Evolutionary conservation across 2,329 filamentous ascomycete species (phyloP).

Genomic region (Penicillium occitanis): DNA sequence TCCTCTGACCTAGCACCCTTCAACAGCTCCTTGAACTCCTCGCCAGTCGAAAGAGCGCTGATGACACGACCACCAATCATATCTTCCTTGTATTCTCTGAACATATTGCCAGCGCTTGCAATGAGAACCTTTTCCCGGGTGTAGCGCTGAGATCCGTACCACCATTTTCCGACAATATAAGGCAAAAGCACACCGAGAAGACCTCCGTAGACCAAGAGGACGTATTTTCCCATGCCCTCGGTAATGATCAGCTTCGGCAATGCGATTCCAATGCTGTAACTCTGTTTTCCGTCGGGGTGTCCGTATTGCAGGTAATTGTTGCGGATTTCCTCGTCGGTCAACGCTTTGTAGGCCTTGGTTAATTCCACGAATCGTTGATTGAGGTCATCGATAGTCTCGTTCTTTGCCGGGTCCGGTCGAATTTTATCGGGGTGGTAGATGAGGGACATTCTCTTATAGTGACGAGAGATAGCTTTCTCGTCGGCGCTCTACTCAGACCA

Average conservation of each 20-base stretch:
- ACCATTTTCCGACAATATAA: constrained; percentile 94
- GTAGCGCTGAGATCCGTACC: constrained; percentile 92
- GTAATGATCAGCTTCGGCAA: constrained; percentile 89
- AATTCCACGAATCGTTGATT: constrained; percentile 91
- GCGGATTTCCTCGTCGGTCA: constrained; percentile 94
- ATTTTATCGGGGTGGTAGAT: constrained; percentile 93
- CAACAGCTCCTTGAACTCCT: constrained; percentile 77
- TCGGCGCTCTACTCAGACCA: constrained; percentile 64
- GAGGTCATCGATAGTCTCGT: constrained; percentile 80
- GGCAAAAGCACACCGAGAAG: constrained; percentile 87
- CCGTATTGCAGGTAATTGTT: constrained; percentile 97
- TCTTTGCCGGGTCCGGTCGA: constrained; percentile 77
- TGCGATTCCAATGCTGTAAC: constrained; percentile 95
- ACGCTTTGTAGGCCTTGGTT: constrained; percentile 95
- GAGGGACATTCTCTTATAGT: constrained; percentile 82
- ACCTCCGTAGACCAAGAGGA: constrained; percentile 82
- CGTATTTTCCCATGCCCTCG: constrained; percentile 93
- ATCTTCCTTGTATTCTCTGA: constrained; percentile 85
- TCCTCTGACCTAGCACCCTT: constrained; percentile 76
- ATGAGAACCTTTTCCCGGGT: constrained; percentile 93
- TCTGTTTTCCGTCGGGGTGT: constrained; percentile 96
- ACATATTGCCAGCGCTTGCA: constrained; percentile 90
- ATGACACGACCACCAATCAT: constrained; percentile 79
- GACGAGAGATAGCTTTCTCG: constrained; percentile 88
- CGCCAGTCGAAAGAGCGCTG: constrained; percentile 76